Base-by-base conservation (phyloP, 306 rosid species). In the Cicer chorassanicum region DNA sequence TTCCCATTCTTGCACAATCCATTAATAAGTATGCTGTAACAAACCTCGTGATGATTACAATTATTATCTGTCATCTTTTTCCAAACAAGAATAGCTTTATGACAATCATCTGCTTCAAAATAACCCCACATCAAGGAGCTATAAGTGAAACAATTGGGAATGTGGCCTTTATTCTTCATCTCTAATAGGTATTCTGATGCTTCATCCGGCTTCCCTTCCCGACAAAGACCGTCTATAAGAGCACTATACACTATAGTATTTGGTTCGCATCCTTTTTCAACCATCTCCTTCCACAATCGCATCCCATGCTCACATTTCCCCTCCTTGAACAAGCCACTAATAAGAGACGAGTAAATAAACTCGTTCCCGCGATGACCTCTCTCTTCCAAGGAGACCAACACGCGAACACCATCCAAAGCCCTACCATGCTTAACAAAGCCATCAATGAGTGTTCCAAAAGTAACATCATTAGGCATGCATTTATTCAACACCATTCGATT, bases 261-360 rank as follows among this genome's bases (percentile, higher is more conserved):
- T 12, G 92, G 91, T 71, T 82, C 69, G 60, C 87, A 84, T 60
- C 97, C 96, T 72, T 86, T 90, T 72, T 77, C 85, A 68, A 50
- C 72, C 96, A 94, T 87, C 59, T 83, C 84, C 76, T 86, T 87
- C 98, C 97, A 94, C 86, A 94, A 73, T 54, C 64, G 48, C 91
- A 82, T 83, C 10, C 94, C 98, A 44, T 82, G 84, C 55, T 86
- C 85, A 16, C 70, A 72, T 79, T 91, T 91, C 43, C 93, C 87
- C 80, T 90, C 97, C 87, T 87, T 94, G 82, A 92, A 90, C 72
- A 94, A 55, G 6, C 98, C 98, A 42, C 96, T 94, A 53, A 94
- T 76, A 82, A 93, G 97, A 19, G 90, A 73, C 21, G 97, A 93
- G 82, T 91, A 93, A 11, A 88, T 79, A 71, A 83, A 82, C 87